Conservation (phyloP, 768 basidiomycete species). For the Hygrocybe coccinea region DNA sequence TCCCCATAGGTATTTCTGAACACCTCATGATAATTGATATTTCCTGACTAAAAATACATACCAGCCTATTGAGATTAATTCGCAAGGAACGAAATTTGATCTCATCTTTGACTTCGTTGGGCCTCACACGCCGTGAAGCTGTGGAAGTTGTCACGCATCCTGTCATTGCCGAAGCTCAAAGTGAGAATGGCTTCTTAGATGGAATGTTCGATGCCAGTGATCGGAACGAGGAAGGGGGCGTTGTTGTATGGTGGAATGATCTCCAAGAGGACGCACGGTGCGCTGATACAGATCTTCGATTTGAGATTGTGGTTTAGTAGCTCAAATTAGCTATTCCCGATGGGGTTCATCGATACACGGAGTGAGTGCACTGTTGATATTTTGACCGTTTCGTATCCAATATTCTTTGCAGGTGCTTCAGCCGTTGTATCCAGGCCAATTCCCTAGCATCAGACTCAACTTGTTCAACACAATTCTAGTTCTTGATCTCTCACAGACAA, state of each 20-base stretch:
- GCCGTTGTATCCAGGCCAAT: conserved; percentile 73
- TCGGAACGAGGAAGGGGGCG: conserved; percentile 65
- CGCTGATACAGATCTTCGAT: conserved; percentile 21
- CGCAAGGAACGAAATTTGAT: conserved; percentile 67
- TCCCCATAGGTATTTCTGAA: conserved; percentile 41
- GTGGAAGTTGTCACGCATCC: conserved; percentile 70
- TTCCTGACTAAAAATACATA: not conserved
- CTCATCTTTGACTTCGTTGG: conserved; percentile 52
- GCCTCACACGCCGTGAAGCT: conserved; percentile 59
- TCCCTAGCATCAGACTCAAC: conserved; percentile 71
- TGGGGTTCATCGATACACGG: conserved; percentile 49
- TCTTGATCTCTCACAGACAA: conserved; percentile 68
- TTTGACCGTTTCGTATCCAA: not conserved
- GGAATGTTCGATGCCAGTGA: conserved; percentile 92
- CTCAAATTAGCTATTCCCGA: conserved; percentile 40
- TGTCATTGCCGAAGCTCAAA: conserved; percentile 47
- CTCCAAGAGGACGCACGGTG: conserved; percentile 76
- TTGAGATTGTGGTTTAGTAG: not conserved
- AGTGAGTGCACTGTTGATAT: conserved; percentile 30
- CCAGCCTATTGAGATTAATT: conserved; percentile 57
- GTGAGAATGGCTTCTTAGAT: conserved; percentile 48
- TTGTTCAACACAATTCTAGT: conserved; percentile 79
- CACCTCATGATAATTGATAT: not conserved
- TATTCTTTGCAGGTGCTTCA: conserved; percentile 55
- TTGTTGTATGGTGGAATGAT: conserved; percentile 88